phyloP scores from a whole-genome alignment of 768 basidiomycete species.

The Boletus rubescentipes region DNA sequence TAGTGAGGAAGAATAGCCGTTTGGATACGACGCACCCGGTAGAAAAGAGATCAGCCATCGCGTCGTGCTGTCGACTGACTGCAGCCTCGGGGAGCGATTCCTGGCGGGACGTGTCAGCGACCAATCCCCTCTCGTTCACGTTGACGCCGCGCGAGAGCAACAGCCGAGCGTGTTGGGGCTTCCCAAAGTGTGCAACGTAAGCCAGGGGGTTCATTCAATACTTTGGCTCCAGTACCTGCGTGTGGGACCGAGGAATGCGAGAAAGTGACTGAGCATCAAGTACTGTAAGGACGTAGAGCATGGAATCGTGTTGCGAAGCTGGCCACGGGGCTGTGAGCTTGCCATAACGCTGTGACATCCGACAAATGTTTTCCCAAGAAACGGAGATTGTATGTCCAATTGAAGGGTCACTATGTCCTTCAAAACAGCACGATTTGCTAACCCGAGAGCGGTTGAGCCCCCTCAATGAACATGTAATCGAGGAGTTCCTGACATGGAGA shows the following conservation, averaged over 20 bases:
- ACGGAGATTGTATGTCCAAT: background rate
- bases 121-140: conserved; percentile 6
- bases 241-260: background rate
- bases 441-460: conserved; percentile 1
- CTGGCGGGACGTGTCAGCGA: background rate
- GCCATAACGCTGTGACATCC: background rate
- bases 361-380: conserved; percentile 2
- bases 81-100: conserved; percentile 7
- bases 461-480: too few species aligned
- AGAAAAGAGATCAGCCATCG: background rate
- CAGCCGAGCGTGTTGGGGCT: background rate
- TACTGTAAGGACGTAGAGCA: conserved; percentile 3
- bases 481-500: too few species aligned
- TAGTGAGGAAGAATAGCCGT: background rate
- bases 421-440: background rate
- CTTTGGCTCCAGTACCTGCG: background rate
- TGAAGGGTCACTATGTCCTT: conserved; percentile 2
- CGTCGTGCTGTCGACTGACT: conserved; percentile 2
- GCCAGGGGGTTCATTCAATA: conserved; percentile 8
- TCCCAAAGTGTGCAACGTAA: conserved; percentile 12
- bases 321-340: background rate
- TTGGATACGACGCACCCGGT: conserved; percentile 1
- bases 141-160: background rate
- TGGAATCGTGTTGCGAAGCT: background rate
- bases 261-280: conserved; percentile 4